Conservation (phyloP, 306 rosid species). For the Cucumis hystrix region DNA sequence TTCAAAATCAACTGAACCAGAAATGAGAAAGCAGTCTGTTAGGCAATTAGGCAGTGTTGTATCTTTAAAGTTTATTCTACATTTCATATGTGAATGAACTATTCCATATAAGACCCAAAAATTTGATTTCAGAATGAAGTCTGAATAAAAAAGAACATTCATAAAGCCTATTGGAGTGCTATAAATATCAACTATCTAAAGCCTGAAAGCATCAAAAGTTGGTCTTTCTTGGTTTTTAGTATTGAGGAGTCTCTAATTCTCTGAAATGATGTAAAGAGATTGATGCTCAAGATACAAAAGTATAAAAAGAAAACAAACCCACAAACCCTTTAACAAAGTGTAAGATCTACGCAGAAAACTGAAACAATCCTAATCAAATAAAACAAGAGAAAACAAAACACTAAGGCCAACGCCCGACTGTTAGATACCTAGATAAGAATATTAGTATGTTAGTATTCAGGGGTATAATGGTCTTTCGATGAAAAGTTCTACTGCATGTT, state of each 20-base stretch:
- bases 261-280: too few species aligned
- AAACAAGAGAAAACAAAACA: too few species aligned
- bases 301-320: too few species aligned
- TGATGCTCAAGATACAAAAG: too few species aligned
- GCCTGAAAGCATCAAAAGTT: background rate
- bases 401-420: too few species aligned
- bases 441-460: too few species aligned
- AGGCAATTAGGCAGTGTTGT: background rate
- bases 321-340: too few species aligned
- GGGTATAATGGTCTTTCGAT: too few species aligned
- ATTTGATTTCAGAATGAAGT: background rate
- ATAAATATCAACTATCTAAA: background rate
- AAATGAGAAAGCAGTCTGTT: slow-evolving; percentile 12
- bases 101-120: background rate
- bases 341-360: too few species aligned
- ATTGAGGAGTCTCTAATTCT: background rate
- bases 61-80: background rate
- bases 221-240: background rate
- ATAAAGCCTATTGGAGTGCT: background rate
- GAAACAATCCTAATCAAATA: too few species aligned
- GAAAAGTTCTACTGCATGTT: too few species aligned
- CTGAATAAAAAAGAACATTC: background rate
- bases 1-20: slow-evolving; percentile 58
- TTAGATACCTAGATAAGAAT: too few species aligned
- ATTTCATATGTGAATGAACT: background rate